phyloP scores from a whole-genome alignment of 176 grass and related monocot species.

The Eremochloa ophiuroides region DNA sequence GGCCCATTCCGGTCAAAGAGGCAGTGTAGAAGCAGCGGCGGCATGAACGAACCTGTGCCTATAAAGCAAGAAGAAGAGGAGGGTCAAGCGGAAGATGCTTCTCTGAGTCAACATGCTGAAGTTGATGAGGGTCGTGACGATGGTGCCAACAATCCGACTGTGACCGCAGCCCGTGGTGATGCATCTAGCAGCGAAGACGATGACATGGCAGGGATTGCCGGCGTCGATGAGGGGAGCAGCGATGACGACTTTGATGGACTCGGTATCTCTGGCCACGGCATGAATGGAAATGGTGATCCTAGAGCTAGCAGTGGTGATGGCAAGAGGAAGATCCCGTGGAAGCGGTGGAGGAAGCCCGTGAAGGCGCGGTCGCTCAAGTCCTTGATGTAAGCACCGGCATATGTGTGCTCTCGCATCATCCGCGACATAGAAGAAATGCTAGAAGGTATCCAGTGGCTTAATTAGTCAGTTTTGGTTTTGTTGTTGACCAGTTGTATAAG shows the following conservation, averaged over 20 bases:
- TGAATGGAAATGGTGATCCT: neutral
- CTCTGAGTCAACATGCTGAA: neutral
- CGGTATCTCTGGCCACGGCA: neutral
- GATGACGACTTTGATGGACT: neutral
- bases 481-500: neutral
- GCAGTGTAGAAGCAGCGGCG: neutral
- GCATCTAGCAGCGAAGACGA: neutral
- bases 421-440: neutral
- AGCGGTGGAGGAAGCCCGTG: slow-evolving; percentile 49
- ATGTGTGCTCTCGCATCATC: neutral
- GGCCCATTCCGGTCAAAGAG: slow-evolving; percentile 33
- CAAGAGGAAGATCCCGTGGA: slow-evolving; percentile 6
- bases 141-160: neutral
- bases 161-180: neutral
- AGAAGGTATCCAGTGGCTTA: neutral
- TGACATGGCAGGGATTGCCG: neutral
- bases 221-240: slow-evolving; percentile 31
- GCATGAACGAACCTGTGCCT: neutral
- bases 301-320: neutral
- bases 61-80: neutral
- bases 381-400: slow-evolving; percentile 15
- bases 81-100: neutral
- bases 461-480: neutral
- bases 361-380: slow-evolving; percentile 59
- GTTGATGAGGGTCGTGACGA: neutral